These are phyloP conservation scores for Plasmodium adleri DNA, from an alignment of 169 alveolate species.

Conservation along the genomic window DNA sequence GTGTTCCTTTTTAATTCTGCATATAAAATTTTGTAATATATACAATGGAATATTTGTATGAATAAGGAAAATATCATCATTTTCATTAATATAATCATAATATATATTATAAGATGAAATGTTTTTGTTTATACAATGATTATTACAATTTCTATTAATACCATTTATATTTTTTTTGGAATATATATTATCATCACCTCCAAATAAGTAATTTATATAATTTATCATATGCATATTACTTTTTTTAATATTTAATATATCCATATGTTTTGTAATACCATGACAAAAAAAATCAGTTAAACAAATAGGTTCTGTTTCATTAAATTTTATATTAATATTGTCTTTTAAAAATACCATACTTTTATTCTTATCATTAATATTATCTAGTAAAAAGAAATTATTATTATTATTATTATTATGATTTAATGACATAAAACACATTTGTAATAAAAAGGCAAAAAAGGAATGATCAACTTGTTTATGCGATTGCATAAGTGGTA, in stretches of 20 bases:
- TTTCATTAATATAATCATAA: too few relatives aligned
- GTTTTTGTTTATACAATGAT: slow-evolving; percentile 5
- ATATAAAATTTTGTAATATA: slow-evolving; percentile 59
- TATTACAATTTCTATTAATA: too few relatives aligned
- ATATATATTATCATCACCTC: not conserved
- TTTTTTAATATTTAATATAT: slow-evolving; percentile 31
- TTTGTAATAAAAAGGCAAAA: slow-evolving; percentile 43
- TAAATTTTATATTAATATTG: slow-evolving; percentile 5
- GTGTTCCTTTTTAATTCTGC: slow-evolving; percentile 58
- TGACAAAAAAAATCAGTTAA: slow-evolving; percentile 30
- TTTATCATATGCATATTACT: slow-evolving; percentile 23
- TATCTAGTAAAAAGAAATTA: not conserved
- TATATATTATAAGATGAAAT: not conserved
- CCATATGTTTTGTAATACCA: slow-evolving; percentile 9
- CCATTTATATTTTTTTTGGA: not conserved
- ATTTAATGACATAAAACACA: slow-evolving; percentile 68
- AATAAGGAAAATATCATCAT: not conserved
- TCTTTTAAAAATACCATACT: slow-evolving; percentile 1
- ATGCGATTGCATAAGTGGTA: slow-evolving; percentile 57
- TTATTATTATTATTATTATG: not conserved
- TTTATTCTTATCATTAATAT: not conserved
- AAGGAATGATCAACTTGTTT: slow-evolving; percentile 73
- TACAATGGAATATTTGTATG: slow-evolving; percentile 46
- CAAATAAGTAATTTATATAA: slow-evolving; percentile 47
- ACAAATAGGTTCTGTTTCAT: not conserved